These are phyloP conservation scores for Echinosophora koreensis DNA, from an alignment of 306 rosid genomes.

Conservation along the genomic window DNA sequence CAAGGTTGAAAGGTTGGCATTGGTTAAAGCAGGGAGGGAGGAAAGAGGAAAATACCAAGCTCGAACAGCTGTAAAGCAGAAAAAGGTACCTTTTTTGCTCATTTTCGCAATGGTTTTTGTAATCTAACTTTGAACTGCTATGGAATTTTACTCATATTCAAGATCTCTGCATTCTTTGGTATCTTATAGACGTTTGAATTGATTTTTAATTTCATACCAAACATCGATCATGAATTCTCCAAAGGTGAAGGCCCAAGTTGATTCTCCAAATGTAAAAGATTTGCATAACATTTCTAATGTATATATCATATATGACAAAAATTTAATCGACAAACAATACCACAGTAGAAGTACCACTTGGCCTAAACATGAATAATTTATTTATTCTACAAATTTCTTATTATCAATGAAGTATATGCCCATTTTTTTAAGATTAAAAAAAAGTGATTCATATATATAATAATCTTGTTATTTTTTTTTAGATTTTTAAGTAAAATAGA, in stretches of 20 bases:
- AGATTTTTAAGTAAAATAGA: background rate
- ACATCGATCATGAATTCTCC: conserved; percentile 7
- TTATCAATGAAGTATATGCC: too few relatives aligned
- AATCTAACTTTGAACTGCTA: background rate
- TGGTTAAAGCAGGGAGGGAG: conserved; percentile 87
- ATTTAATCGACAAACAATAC: background rate
- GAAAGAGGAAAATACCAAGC: conserved; percentile 84
- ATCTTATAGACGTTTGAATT: background rate
- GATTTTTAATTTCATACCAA: conserved; percentile 7
- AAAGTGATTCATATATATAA: too few relatives aligned
- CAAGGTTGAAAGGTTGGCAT: conserved; percentile 79
- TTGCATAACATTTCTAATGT: background rate
- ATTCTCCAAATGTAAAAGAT: background rate
- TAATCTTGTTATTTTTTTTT: background rate
- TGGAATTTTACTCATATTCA: background rate
- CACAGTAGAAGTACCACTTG: conserved; percentile 4
- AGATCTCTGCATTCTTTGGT: conserved; percentile 12
- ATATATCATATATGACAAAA: background rate
- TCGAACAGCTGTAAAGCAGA: conserved; percentile 82
- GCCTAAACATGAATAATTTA: background rate
- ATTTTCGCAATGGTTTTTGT: background rate
- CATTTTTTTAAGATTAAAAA: too few relatives aligned
- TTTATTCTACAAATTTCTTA: background rate
- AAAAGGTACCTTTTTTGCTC: conserved; percentile 64
- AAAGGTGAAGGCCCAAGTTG: background rate